Conservation (phyloP, 192 early-diverging fungal genomes). For the Gamsiella multidivaricata region DNA sequence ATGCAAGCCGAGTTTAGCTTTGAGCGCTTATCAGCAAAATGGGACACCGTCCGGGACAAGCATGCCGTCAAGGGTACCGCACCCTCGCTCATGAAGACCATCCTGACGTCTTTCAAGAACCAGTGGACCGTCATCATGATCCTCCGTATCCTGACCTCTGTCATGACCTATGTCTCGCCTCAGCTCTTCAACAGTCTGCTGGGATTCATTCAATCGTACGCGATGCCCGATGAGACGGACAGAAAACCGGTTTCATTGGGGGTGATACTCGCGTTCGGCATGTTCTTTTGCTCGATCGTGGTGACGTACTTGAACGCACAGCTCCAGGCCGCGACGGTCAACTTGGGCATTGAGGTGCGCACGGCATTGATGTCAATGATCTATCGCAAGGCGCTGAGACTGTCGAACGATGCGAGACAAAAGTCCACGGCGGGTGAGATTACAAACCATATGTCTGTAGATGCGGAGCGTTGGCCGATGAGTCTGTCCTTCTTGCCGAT, state of each 20-base stretch:
- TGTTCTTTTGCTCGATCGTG: constrained; percentile 29
- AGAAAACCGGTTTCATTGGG: constrained; percentile 25
- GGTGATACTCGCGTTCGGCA: constrained; percentile 39
- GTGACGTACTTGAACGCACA: constrained; percentile 26
- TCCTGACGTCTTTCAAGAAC: constrained; percentile 10
- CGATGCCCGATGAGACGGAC: background rate
- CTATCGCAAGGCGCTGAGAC: constrained; percentile 44
- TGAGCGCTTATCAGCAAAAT: background rate
- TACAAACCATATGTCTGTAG: constrained; percentile 51
- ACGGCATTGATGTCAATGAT: constrained; percentile 50
- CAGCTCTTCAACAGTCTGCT: constrained; percentile 36
- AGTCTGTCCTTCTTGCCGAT: background rate
- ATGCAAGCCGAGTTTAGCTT: constrained; percentile 16
- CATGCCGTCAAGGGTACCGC: background rate
- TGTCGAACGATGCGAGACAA: constrained; percentile 32
- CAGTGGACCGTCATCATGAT: constrained; percentile 18
- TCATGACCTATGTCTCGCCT: constrained; percentile 35
- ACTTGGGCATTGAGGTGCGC: constrained; percentile 36
- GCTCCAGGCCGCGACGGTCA: background rate
- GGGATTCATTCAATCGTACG: constrained; percentile 32
- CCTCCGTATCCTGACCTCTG: constrained; percentile 16
- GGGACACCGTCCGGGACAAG: constrained; percentile 5
- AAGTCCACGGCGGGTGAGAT: constrained; percentile 51
- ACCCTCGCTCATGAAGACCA: constrained; percentile 27
- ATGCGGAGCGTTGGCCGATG: constrained; percentile 40